phyloP scores from a whole-genome alignment of 495 filamentous ascomycete species.

The Annulohypoxylon nitens region DNA sequence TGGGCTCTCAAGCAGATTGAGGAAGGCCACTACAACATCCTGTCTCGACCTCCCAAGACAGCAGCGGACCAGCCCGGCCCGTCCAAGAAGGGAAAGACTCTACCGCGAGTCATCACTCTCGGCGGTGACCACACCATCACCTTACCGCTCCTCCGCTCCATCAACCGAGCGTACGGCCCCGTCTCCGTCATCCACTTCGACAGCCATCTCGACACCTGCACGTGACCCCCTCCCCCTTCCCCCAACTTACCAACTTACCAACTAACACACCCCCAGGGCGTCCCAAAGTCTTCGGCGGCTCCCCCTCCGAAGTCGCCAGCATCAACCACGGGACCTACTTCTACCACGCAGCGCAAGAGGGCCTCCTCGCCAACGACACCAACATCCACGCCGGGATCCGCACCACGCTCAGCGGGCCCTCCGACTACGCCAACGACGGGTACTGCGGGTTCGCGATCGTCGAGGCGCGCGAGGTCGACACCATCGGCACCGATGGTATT shows the following conservation, averaged over 20 bases:
- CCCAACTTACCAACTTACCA: neutral
- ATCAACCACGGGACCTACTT: constrained; percentile 93
- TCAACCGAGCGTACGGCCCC: constrained; percentile 82
- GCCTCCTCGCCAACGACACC: constrained; percentile 77
- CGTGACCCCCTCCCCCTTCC: constrained; percentile 72
- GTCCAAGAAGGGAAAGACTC: constrained; percentile 64
- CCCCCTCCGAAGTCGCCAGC: constrained; percentile 68
- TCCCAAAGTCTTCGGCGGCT: constrained; percentile 71
- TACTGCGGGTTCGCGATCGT: constrained; percentile 79
- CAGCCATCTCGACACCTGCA: constrained; percentile 83
- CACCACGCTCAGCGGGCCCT: constrained; percentile 76
- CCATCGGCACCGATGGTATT: constrained; percentile 72
- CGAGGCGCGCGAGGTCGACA: constrained; percentile 79
- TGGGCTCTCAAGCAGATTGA: constrained; percentile 85
- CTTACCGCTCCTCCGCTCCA: constrained; percentile 79
- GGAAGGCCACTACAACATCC: constrained; percentile 69
- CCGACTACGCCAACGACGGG: constrained; percentile 78
- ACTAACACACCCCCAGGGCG: constrained; percentile 67
- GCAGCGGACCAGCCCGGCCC: constrained; percentile 63
- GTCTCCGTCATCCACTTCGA: constrained; percentile 91
- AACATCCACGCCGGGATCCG: constrained; percentile 82
- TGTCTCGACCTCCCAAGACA: constrained; percentile 64
- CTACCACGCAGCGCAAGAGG: constrained; percentile 83
- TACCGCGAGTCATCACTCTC: constrained; percentile 76
- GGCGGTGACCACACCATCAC: constrained; percentile 90